Base-by-base conservation (phyloP, 805 yeast genomes). In the Groenewaldozyma salmanticensis region DNA sequence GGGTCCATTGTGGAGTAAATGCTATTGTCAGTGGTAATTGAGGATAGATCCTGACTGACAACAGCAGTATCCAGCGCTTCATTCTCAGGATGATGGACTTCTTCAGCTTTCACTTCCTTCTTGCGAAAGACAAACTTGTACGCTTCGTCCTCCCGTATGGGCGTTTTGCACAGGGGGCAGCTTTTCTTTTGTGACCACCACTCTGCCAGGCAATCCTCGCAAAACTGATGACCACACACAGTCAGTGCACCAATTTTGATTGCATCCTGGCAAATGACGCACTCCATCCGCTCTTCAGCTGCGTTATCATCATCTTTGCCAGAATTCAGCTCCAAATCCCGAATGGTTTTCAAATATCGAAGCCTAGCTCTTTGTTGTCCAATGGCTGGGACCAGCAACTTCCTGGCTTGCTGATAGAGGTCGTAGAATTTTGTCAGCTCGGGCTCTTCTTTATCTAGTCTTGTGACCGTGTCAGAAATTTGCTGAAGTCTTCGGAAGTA, bases 151-250 rank as follows among this genome's bases (percentile, higher is more conserved):
- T 54, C 47, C 19, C 59, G 60, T 15, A 85, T 62, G 1, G 48
- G 48, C 2, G 71, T 61, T 45, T 85, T 84, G 62, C 98, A 92
- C 50, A 87, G 67, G 0, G 98, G 97, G 59, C 98, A 92, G 1
- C 65, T 61, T 1, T 61, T 56, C 31, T 72, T 72, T 13, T 65
- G 65, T 17, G 60, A 61, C 39, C 81, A 55, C 98, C 98, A 92
- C 41, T 69, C 77, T 16, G 64, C 69, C 29, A 92, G 65, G 58
- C 98, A 92, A 1, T 74, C 82, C 43, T 75, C 73, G 57, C 98
- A 92, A 55, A 81, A 92, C 50, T 77, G 78, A 60, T 92, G 98
- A 0, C 97, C 97, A 68, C 98, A 92, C 6, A 77, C 77, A 0
- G 95, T 81, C 42, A 92, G 65, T 0, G 92, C 72, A 0, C 98